Conservation (phyloP, 345 rosid genomes). For the Pugionium cornutum region DNA sequence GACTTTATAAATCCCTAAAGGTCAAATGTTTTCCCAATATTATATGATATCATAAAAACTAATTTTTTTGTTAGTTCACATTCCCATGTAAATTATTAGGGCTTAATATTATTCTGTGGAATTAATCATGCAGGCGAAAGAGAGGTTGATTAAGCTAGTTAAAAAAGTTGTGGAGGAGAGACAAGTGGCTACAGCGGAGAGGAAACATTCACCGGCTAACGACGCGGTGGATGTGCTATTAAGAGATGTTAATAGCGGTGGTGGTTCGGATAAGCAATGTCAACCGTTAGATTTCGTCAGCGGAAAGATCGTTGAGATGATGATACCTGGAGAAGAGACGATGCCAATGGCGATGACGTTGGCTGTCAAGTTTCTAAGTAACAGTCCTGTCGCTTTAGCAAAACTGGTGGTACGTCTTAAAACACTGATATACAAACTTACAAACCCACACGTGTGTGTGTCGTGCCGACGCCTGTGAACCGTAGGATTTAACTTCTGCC, state of each 20-base stretch:
- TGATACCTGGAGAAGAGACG: constrained; percentile 97
- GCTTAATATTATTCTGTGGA: neutral
- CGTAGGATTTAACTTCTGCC: constrained; percentile 18
- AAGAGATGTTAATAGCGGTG: constrained; percentile 46
- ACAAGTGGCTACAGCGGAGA: constrained; percentile 41
- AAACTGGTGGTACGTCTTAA: constrained; percentile 56
- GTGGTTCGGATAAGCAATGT: constrained; percentile 54
- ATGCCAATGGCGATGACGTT: constrained; percentile 86
- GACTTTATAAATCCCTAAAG: constrained; percentile 81
- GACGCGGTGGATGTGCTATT: constrained; percentile 75
- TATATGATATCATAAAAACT: neutral
- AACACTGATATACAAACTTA: neutral
- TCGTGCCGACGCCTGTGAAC: constrained; percentile 23
- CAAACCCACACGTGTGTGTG: neutral
- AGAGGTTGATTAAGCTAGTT: constrained; percentile 61
- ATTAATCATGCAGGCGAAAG: constrained; percentile 66
- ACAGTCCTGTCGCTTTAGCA: constrained; percentile 60
- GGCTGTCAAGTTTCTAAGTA: constrained; percentile 79
- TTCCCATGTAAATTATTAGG: neutral
- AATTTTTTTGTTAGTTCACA: neutral
- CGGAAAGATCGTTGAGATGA: constrained; percentile 84
- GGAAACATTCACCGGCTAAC: constrained; percentile 29
- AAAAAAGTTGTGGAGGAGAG: constrained; percentile 67
- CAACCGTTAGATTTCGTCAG: constrained; percentile 70
- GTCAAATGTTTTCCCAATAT: constrained; percentile 36